Evolutionary conservation across 2,329 filamentous ascomycete genomes (phyloP), one percentile per base, ranked within the genome.

Genomic region (Lomentospora prolificans): DNA sequence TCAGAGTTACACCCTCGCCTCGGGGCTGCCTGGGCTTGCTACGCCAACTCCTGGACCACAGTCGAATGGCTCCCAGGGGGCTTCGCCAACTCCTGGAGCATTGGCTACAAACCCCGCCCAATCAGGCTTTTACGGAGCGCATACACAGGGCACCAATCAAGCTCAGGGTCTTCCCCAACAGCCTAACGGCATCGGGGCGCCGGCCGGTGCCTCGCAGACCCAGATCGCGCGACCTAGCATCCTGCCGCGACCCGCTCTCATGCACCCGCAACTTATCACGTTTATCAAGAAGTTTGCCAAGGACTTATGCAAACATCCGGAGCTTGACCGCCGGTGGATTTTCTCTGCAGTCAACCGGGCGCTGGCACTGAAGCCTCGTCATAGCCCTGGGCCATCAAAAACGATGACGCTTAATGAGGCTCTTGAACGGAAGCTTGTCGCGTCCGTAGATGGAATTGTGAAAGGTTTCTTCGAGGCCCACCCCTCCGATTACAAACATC

Each of bases 271-370:
- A 9, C 27, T 55, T 3, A 46, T 55, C 3, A 31, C 53, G 4
- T 10, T 19, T 5, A 50, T 55, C 19, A 36, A 36, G 17, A 36
- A 27, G 28, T 39, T 50, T 48, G 53, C 30, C 41, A 24, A 31
- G 30, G 53, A 39, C 10, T 22, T 51, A 46, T n/a, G 46, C 44
- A 50, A 41, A 9, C 44, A 55, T 33, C 28, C 53, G 14, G 30
- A 36, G 24, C 53, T 55, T 30, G 53, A 55, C 14, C 28, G 39
- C 28, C 53, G 53, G 12, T 50, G 53, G 44, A 41, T 78, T 58
- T 76, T 78, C 70, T 78, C 75, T 5, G 77, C 77, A 10, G 67
- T 80, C 58, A 79, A 78, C 59, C 75, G 76, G 25, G 75, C 72
- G 48, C 65, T 79, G 8, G 75, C 75, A 0, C 69, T 80, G 50